phyloP scores from a whole-genome alignment of 257 asterid species.

The Gynochthodes officinalis region DNA sequence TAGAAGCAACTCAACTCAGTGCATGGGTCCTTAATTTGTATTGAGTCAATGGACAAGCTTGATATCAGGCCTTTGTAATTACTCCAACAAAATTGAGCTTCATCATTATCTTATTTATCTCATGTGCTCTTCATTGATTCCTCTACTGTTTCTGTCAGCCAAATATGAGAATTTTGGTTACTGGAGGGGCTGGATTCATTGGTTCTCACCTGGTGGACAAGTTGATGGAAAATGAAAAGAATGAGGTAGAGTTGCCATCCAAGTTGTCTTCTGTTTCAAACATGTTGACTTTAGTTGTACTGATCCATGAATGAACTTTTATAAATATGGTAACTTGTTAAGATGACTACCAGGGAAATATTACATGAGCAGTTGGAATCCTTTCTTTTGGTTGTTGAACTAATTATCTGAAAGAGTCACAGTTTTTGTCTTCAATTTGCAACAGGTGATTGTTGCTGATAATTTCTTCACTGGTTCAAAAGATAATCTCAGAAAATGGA shows the following conservation, averaged over 20 bases:
- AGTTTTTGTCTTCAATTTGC: neutral
- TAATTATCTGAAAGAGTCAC: neutral
- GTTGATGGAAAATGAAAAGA: conserved; percentile 53
- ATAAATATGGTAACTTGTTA: neutral
- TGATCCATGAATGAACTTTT: neutral
- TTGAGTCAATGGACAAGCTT: neutral
- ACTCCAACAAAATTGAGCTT: neutral
- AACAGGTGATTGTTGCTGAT: conserved; percentile 49
- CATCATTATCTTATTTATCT: neutral
- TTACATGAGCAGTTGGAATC: neutral
- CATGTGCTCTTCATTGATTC: neutral
- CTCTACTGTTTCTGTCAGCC: conserved; percentile 22
- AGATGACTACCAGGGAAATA: neutral
- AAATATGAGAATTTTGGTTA: conserved; percentile 53
- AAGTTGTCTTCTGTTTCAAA: neutral
- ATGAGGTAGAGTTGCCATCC: conserved; percentile 30
- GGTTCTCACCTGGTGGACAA: conserved; percentile 54
- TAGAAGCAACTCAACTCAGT: neutral
- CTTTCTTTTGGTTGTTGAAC: neutral
- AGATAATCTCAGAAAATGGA: conserved; percentile 48
- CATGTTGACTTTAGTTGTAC: neutral
- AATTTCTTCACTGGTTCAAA: conserved; percentile 51
- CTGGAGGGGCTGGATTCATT: conserved; percentile 57
- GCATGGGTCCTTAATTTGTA: neutral
- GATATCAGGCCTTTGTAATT: neutral